Evolutionary conservation across 1,284 basidiomycete genomes (phyloP).

Genomic region (Ganoderma boninense): DNA sequence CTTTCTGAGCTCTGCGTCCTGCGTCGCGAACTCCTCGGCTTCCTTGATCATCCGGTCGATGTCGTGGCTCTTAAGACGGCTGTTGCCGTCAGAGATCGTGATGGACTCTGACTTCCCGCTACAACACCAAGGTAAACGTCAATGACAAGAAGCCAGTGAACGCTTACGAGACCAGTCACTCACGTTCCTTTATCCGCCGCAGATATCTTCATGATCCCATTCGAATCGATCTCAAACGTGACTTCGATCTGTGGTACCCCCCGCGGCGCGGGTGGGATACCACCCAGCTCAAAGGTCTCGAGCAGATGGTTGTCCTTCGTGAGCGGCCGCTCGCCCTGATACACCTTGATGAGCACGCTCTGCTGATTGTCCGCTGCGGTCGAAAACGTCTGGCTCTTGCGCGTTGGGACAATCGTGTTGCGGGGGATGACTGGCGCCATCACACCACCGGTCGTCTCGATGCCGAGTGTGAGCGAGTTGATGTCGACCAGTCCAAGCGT

Average conservation of each 20-base stretch:
- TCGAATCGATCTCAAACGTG: conserved; percentile 93
- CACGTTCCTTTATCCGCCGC: conserved; percentile 93
- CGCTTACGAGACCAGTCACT: conserved; percentile 43
- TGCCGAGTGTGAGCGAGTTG: conserved; percentile 93
- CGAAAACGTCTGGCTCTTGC: conserved; percentile 99
- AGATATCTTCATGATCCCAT: conserved; percentile 90
- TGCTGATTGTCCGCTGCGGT: conserved; percentile 96
- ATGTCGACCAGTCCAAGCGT: conserved; percentile 96
- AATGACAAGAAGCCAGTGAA: background rate
- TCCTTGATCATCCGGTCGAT: conserved; percentile 92
- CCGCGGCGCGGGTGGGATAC: conserved; percentile 94
- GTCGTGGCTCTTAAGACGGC: conserved; percentile 85
- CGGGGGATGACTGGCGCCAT: conserved; percentile 97
- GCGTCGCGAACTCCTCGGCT: conserved; percentile 87
- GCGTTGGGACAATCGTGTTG: conserved; percentile 97
- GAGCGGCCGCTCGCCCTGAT: conserved; percentile 92
- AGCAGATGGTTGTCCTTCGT: conserved; percentile 99
- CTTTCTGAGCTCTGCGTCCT: conserved; percentile 88
- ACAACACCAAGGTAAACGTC: conserved; percentile 7
- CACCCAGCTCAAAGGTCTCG: conserved; percentile 93
- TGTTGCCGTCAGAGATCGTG: conserved; percentile 88
- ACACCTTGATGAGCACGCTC: conserved; percentile 90
- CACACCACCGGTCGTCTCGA: conserved; percentile 98
- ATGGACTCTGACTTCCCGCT: conserved; percentile 90
- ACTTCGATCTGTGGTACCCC: conserved; percentile 97